These are phyloP conservation scores for Jacaranda mimosifolia DNA, from an alignment of 257 asterid genomes.

Conservation along the genomic window DNA sequence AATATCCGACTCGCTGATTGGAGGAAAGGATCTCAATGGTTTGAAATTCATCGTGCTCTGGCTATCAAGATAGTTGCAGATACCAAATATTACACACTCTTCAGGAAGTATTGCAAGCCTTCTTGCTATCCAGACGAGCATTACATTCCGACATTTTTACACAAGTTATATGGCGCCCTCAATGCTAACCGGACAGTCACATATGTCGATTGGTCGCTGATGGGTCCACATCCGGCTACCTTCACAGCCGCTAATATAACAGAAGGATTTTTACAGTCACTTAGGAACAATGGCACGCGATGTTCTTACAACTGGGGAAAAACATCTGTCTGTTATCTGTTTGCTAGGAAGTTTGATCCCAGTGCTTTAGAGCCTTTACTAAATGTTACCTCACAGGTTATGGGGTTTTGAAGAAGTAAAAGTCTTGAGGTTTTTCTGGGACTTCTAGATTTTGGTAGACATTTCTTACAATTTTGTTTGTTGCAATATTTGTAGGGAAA, in stretches of 20 bases:
- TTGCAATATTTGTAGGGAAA: conserved; percentile 13
- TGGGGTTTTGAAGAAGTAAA: conserved; percentile 66
- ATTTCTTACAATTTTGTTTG: conserved; percentile 22
- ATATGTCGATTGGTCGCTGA: conserved; percentile 83
- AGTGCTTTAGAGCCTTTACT: conserved; percentile 75
- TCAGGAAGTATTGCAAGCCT: conserved; percentile 76
- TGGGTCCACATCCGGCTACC: conserved; percentile 85
- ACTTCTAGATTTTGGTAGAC: conserved; percentile 12
- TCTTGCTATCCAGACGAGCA: conserved; percentile 98
- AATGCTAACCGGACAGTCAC: conserved; percentile 84
- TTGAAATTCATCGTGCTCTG: conserved; percentile 77
- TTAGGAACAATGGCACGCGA: conserved; percentile 63
- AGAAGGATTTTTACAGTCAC: conserved; percentile 52
- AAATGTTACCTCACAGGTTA: conserved; percentile 57
- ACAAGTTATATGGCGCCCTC: conserved; percentile 65
- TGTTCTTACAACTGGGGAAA: conserved; percentile 66
- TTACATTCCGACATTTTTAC: conserved; percentile 77
- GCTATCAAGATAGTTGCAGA: conserved; percentile 78
- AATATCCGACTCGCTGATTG: conserved; percentile 72
- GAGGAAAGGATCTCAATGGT: conserved; percentile 99
- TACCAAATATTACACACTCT: conserved; percentile 70
- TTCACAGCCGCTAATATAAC: conserved; percentile 66
- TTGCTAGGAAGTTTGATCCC: conserved; percentile 90
- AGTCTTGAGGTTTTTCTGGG: conserved; percentile 24
- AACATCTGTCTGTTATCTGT: conserved; percentile 67